These are phyloP conservation scores for Cercophora newfieldiana DNA, from an alignment of 495 filamentous ascomycete species.

Conservation along the genomic window DNA sequence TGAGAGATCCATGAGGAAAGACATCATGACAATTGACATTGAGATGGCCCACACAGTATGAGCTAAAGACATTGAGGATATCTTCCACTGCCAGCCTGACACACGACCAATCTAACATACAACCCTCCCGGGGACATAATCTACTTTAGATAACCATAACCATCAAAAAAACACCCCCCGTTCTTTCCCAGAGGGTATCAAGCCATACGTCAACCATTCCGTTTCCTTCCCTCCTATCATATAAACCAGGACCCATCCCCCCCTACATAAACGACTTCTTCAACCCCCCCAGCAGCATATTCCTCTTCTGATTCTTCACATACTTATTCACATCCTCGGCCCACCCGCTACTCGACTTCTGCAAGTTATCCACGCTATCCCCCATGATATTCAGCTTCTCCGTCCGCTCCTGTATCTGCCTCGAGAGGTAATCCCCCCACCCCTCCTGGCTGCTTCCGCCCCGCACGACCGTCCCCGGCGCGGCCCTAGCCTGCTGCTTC, in stretches of 20 bases:
- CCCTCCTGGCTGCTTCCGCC: slow-evolving; percentile 43
- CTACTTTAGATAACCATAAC: no score
- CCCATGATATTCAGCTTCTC: slow-evolving; percentile 80
- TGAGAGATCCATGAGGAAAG: no score
- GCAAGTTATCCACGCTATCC: slow-evolving; percentile 78
- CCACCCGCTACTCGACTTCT: slow-evolving; percentile 77
- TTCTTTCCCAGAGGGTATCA: no score
- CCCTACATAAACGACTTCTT: slow-evolving; percentile 46
- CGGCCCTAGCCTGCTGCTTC: slow-evolving; percentile 36
- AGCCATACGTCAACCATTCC: not conserved
- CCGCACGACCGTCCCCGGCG: slow-evolving; percentile 57
- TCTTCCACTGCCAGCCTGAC: no score
- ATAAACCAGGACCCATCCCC: not conserved
- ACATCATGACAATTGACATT: no score
- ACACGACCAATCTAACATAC: no score
- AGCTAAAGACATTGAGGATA: no score
- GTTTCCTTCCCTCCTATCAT: not conserved
- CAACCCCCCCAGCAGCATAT: slow-evolving; percentile 66
- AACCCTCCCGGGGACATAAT: no score
- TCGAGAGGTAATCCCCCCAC: slow-evolving; percentile 67
- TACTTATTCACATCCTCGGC: slow-evolving; percentile 85
- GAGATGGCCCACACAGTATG: no score
- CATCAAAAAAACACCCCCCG: no score
- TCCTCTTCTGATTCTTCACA: slow-evolving; percentile 81
- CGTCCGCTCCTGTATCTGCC: slow-evolving; percentile 85